A percentile compares a stretch with the other conserved stretches of the same genome.
Conservation (phyloP, 106 monocot species). For the Vanilla planifolia region DNA sequence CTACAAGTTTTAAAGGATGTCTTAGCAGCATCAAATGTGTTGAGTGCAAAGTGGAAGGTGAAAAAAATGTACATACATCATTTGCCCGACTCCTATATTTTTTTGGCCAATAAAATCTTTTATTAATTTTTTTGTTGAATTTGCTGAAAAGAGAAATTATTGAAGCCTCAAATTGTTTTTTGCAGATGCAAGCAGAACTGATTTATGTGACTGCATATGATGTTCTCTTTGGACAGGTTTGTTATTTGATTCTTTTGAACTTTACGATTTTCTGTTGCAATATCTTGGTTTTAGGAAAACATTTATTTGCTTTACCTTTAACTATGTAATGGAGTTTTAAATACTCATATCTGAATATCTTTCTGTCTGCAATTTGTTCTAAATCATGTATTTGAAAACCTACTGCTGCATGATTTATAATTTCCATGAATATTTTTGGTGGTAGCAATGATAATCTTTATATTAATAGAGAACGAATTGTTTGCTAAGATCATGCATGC, state of each 20-base stretch:
- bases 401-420: background rate
- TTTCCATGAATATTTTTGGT: too few species aligned
- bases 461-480: too few species aligned
- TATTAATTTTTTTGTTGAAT: background rate
- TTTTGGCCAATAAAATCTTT: background rate
- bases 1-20: conserved; percentile 68
- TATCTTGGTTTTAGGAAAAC: background rate
- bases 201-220: conserved; percentile 74
- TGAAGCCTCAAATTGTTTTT: conserved; percentile 7
- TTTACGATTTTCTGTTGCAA: background rate
- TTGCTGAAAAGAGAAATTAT: background rate
- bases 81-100: background rate
- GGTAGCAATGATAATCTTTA: too few species aligned
- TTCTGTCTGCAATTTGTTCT: too few species aligned
- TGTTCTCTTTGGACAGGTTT: conserved; percentile 82
- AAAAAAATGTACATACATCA: conserved; percentile 16
- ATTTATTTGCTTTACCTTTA: background rate
- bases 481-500: too few species aligned
- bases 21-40: conserved; percentile 29
- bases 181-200: conserved; percentile 86
- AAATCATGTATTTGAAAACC: background rate
- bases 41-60: conserved; percentile 92
- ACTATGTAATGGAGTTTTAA: too few species aligned
- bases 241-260: background rate
- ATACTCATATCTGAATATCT: too few species aligned